Base-by-base conservation (phyloP, 148 eudicot genomes). In the Selenicereus undatus region DNA sequence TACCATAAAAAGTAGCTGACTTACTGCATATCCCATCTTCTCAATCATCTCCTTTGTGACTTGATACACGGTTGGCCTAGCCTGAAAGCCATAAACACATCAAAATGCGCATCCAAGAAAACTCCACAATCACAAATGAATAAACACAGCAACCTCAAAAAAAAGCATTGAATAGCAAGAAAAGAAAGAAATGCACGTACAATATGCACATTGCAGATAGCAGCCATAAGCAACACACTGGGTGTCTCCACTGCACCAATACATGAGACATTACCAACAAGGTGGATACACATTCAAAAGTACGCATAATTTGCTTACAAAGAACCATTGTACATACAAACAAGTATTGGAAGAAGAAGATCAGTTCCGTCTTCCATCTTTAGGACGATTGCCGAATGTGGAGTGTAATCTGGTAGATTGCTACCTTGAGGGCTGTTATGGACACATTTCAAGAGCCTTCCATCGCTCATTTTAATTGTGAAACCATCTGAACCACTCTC, bases 361-460 rank as follows among this genome's bases (percentile, higher is more conserved):
- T 91, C 98, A 4, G 95, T 92, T 82, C 94, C 99, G 79, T 96
- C 99, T 88, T 96, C 99, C 97, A 96, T 96, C 89, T 91, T 96
- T 78, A 96, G 84, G 45, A 96, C 99, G 73, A 96, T 93, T 29
- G 98, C 99, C 21, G 98, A 98, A 88, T 96, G 99, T 27, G 99
- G 95, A 73, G 94, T 92, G 81, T 90, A 92, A 90, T 93, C 95
- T 70, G 95, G 95, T n/a, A 92, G 87, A 85, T 92, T 92, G 21
- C 93, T 97, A 56, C 91, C 88, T 80, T 91, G 98, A 66, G 94
- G 95, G 76, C 88, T 93, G 84, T 93, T 96, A 81, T 90, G 98
- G 76, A 86, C 90, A 86, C 99, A 96, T 87, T 85, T 94, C 82
- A 96, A 73, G 82, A 85, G 77, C 81, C 76, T 91, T 35, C 99